These are phyloP conservation scores for Juglanconis oblonga DNA, from an alignment of 2,329 filamentous ascomycete genomes.

Conservation along the genomic window DNA sequence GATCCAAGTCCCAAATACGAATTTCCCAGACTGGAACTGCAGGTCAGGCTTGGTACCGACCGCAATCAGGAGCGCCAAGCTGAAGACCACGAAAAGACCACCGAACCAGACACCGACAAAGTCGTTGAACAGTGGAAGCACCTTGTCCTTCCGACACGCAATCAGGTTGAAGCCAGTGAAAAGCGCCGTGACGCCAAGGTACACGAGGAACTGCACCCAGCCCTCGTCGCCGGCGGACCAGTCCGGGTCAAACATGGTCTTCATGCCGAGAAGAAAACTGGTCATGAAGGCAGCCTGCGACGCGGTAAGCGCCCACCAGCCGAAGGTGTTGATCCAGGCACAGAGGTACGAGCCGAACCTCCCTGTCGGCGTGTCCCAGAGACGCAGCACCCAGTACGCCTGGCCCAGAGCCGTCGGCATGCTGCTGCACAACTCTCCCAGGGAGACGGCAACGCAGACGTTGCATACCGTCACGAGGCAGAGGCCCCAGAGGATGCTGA, in stretches of 20 bases:
- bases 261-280: conserved; percentile 55
- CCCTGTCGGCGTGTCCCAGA: conserved; percentile 32
- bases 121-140: conserved; percentile 53
- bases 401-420: conserved; percentile 61
- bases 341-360: conserved; percentile 54
- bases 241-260: conserved; percentile 47
- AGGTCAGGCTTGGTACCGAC: conserved; percentile 44
- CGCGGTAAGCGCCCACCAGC: conserved; percentile 56
- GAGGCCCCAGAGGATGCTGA: conserved; percentile 55
- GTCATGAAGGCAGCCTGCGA: conserved; percentile 58
- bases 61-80: conserved; percentile 48
- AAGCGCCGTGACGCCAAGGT: conserved; percentile 35
- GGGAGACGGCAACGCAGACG: conserved; percentile 49
- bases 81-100: conserved; percentile 49
- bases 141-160: conserved; percentile 44
- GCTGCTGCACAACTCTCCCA: conserved; percentile 54
- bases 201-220: conserved; percentile 55
- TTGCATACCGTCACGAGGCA: conserved; percentile 51
- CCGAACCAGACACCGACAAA: conserved; percentile 45
- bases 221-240: conserved; percentile 36
- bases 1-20: conserved; percentile 52
- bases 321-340: conserved; percentile 59
- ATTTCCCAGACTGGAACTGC: conserved; percentile 45
- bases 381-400: conserved; percentile 52
- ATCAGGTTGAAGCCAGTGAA: conserved; percentile 12